phyloP scores from a whole-genome alignment of 1,284 basidiomycete species.

The Rhodotorula sp. region DNA sequence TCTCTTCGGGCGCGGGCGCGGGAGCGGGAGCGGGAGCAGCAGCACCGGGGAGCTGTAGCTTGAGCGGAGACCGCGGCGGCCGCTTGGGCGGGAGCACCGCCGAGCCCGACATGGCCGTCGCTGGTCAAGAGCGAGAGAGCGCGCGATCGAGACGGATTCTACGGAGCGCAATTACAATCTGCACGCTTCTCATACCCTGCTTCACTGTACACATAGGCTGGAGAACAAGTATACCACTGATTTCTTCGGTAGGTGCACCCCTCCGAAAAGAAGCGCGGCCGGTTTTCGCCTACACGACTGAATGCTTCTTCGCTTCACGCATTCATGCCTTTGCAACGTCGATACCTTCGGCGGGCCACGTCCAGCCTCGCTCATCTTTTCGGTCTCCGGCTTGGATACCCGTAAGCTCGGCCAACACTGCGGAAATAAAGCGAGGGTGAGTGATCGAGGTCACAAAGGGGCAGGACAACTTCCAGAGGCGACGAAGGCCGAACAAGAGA shows the following conservation, averaged over 20 bases:
- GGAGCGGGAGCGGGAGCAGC: neutral
- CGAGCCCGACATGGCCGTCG: conserved; percentile 16
- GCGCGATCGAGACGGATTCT: too few species aligned
- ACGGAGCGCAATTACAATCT: too few species aligned
- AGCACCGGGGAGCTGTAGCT: conserved; percentile 29
- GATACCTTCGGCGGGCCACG: conserved; percentile 48
- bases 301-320: neutral
- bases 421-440: neutral
- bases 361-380: conserved; percentile 46
- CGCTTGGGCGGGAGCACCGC: conserved; percentile 37
- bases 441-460: neutral
- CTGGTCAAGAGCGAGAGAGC: neutral
- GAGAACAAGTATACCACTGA: too few species aligned
- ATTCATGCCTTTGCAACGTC: conserved; percentile 30
- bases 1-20: neutral
- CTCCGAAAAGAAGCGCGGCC: too few species aligned
- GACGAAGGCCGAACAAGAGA: neutral
- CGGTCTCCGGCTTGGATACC: conserved; percentile 44
- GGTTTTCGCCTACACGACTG: too few species aligned
- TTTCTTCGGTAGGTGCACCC: too few species aligned
- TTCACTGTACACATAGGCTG: too few species aligned
- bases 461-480: neutral
- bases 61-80: conserved; percentile 26
- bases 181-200: too few species aligned
- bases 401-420: conserved; percentile 37